These are phyloP conservation scores for Diaporthe helianthi DNA, from an alignment of 2,329 filamentous ascomycete genomes.

Conservation along the genomic window DNA sequence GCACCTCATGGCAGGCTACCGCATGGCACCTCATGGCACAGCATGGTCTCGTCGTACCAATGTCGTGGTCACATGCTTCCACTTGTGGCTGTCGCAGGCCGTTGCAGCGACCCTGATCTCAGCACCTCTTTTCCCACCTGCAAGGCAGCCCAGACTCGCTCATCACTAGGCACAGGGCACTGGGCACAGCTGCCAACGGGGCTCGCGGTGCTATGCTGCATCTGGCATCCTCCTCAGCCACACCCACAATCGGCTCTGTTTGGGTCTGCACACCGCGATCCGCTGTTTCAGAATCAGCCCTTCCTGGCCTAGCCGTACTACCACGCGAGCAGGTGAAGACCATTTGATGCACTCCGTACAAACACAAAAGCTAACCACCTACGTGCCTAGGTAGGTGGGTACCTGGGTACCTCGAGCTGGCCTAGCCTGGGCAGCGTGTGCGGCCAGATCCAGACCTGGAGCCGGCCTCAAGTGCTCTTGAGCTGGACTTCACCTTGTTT, in stretches of 20 bases:
- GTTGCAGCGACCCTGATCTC: constrained; percentile 15
- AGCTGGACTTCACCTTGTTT: constrained; percentile 18
- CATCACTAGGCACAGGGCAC: not conserved
- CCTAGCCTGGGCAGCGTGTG: constrained; percentile 1
- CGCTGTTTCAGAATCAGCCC: constrained; percentile 32
- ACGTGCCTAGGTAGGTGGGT: too few relatives aligned
- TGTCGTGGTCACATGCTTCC: constrained; percentile 5
- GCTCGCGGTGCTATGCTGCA: constrained; percentile 20
- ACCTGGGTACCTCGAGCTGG: constrained; percentile 5
- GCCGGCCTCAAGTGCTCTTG: constrained; percentile 1
- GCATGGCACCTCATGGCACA: too few relatives aligned
- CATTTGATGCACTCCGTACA: not conserved
- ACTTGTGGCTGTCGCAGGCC: constrained; percentile 22
- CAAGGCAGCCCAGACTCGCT: too few relatives aligned
- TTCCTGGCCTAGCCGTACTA: constrained; percentile 23
- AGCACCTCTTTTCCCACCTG: not conserved
- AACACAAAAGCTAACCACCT: not conserved
- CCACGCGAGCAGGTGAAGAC: not conserved
- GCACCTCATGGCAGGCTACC: not conserved
- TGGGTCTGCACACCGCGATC: constrained; percentile 26
- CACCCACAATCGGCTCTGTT: constrained; percentile 14
- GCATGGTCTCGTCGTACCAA: not conserved
- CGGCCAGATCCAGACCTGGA: constrained; percentile 23
- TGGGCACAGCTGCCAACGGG: constrained; percentile 3
- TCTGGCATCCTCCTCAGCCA: constrained; percentile 24